These are phyloP conservation scores for Zarea fungicola DNA, from an alignment of 2,329 filamentous ascomycete genomes.

Conservation along the genomic window DNA sequence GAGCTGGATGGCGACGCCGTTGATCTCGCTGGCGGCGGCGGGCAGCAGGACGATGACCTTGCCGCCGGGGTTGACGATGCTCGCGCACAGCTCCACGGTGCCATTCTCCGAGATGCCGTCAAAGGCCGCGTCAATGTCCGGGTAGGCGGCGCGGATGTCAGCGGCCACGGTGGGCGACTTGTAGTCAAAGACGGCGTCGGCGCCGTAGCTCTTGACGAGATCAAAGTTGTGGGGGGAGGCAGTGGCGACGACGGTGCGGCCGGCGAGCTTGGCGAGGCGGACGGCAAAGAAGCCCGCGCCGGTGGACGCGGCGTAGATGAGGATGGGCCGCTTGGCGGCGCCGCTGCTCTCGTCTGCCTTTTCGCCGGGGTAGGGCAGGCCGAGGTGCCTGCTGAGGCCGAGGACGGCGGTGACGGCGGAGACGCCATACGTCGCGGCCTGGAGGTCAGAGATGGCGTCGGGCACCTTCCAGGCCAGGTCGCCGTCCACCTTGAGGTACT, in stretches of 20 bases:
- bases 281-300: slow-evolving; percentile 41
- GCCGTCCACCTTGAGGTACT: slow-evolving; percentile 20
- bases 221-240: slow-evolving; percentile 37
- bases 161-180: slow-evolving; percentile 12
- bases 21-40: slow-evolving; percentile 16
- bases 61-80: slow-evolving; percentile 22
- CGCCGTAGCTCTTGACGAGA: slow-evolving; percentile 38
- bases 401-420: slow-evolving; percentile 23
- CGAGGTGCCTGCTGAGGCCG: slow-evolving; percentile 20
- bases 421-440: slow-evolving; percentile 25
- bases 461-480: slow-evolving; percentile 23
- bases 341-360: slow-evolving; percentile 8
- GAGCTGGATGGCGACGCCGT: slow-evolving; percentile 18
- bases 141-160: slow-evolving; percentile 19
- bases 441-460: slow-evolving; percentile 17
- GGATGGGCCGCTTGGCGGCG: slow-evolving; percentile 23
- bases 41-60: slow-evolving; percentile 25
- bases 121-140: slow-evolving; percentile 24
- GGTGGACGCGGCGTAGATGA: slow-evolving; percentile 45
- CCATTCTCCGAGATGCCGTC: slow-evolving; percentile 28
- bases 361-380: slow-evolving; percentile 17
- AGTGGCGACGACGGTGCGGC: slow-evolving; percentile 40
- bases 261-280: slow-evolving; percentile 38
- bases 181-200: slow-evolving; percentile 39
- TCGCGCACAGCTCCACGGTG: slow-evolving; percentile 24